These are phyloP conservation scores for Penicillium sp. DNA, from an alignment of 2,329 filamentous ascomycete genomes.

Conservation along the genomic window DNA sequence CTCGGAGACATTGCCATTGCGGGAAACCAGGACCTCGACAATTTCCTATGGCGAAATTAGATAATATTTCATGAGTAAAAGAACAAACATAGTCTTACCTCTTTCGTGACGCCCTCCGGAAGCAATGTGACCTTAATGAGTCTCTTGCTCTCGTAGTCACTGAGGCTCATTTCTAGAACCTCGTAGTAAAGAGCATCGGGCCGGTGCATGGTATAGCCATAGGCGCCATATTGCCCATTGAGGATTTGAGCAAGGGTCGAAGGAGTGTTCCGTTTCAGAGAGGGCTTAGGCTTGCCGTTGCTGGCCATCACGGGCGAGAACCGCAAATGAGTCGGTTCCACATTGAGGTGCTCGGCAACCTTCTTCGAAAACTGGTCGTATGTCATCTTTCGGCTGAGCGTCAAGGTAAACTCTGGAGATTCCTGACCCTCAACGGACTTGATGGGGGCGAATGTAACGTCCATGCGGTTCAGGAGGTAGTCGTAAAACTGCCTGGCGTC, in stretches of 20 bases:
- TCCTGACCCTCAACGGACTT: constrained; percentile 49
- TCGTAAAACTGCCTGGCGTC: constrained; percentile 89
- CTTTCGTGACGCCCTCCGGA: constrained; percentile 84
- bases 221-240: constrained; percentile 65
- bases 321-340: constrained; percentile 79
- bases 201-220: constrained; percentile 63
- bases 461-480: constrained; percentile 78
- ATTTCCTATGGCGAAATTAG: constrained; percentile 54
- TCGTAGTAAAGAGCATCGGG: constrained; percentile 84
- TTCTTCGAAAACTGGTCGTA: constrained; percentile 84
- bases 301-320: constrained; percentile 80
- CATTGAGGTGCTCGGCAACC: constrained; percentile 69
- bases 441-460: constrained; percentile 69
- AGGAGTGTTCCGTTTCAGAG: constrained; percentile 67
- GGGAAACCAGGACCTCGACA: constrained; percentile 78
- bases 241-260: constrained; percentile 75
- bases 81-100: constrained; percentile 50
- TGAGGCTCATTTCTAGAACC: constrained; percentile 86
- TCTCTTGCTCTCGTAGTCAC: constrained; percentile 91
- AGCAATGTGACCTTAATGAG: constrained; percentile 76
- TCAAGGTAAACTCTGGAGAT: constrained; percentile 60
- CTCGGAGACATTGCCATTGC: constrained; percentile 75
- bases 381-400: constrained; percentile 77
- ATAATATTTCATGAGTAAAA: background rate
- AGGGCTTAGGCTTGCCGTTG: constrained; percentile 68